Evolutionary conservation across 768 basidiomycete species (phyloP).

Genomic region (Tephrocybe sp.): DNA sequence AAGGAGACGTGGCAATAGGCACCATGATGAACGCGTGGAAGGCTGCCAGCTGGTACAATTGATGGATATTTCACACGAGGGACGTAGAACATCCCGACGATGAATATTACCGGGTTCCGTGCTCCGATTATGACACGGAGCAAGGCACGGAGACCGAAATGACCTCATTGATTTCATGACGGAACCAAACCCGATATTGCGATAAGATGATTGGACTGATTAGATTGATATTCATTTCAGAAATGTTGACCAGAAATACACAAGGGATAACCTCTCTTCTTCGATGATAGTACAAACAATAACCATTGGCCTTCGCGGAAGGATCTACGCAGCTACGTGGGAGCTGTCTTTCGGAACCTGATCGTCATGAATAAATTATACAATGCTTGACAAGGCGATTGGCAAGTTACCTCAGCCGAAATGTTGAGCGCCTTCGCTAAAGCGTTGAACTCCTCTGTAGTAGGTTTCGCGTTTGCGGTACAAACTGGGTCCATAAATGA

Average conservation of each 20-base stretch:
- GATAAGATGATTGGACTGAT: conserved; percentile 1
- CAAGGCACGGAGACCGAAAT: not conserved
- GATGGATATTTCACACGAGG: not conserved
- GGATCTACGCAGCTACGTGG: conserved; percentile 9
- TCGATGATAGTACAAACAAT: not conserved
- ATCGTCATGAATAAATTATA: not conserved
- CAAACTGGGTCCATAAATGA: conserved; percentile 42
- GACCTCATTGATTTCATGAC: too few relatives aligned
- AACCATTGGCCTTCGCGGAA: not conserved
- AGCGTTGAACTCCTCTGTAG: conserved; percentile 46
- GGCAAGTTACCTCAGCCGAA: conserved; percentile 28
- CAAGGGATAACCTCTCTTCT: not conserved
- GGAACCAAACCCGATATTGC: not conserved
- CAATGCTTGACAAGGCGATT: not conserved
- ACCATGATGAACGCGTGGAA: conserved; percentile 3
- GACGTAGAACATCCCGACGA: not conserved
- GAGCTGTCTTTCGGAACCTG: conserved; percentile 7
- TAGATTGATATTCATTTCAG: not conserved
- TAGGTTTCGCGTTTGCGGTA: conserved; percentile 41
- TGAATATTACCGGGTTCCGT: not conserved
- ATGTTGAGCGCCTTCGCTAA: conserved; percentile 47
- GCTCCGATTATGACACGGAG: not conserved
- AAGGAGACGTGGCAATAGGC: conserved; percentile 6
- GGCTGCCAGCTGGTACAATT: not conserved
- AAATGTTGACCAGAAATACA: not conserved